These are phyloP conservation scores for Cajanus cajan DNA, from an alignment of 306 rosid genomes.

Conservation along the genomic window DNA sequence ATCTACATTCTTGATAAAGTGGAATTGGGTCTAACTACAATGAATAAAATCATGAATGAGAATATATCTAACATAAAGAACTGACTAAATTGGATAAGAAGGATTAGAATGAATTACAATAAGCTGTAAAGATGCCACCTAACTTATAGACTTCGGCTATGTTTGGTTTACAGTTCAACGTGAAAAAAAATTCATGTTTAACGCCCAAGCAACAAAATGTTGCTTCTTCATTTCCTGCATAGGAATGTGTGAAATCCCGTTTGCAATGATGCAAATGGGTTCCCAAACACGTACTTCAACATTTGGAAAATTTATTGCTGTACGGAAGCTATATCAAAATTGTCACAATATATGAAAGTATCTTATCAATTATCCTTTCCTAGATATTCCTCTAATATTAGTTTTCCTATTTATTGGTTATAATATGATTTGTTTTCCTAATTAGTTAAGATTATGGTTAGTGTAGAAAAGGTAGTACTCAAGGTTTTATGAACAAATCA, in stretches of 20 bases:
- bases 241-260: too few species aligned
- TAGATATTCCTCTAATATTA: neutral
- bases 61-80: neutral
- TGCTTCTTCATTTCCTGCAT: too few species aligned
- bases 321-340: slow-evolving; percentile 6
- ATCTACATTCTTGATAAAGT: too few species aligned
- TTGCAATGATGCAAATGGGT: too few species aligned
- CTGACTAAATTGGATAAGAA: slow-evolving; percentile 24
- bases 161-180: too few species aligned
- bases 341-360: neutral
- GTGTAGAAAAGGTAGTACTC: neutral
- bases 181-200: too few species aligned
- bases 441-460: neutral
- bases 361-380: neutral
- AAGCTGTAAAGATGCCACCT: slow-evolving; percentile 14
- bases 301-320: slow-evolving; percentile 21
- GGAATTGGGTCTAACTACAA: neutral
- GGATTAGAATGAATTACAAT: slow-evolving; percentile 15
- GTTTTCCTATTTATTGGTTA: neutral
- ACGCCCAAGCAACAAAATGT: too few species aligned
- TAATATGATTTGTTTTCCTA: neutral
- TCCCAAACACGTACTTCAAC: neutral
- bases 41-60: slow-evolving; percentile 18
- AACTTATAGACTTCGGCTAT: neutral
- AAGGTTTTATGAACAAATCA: neutral